These are phyloP conservation scores for Bretziella fagacearum DNA, from an alignment of 2,329 filamentous ascomycete species.

Conservation along the genomic window DNA sequence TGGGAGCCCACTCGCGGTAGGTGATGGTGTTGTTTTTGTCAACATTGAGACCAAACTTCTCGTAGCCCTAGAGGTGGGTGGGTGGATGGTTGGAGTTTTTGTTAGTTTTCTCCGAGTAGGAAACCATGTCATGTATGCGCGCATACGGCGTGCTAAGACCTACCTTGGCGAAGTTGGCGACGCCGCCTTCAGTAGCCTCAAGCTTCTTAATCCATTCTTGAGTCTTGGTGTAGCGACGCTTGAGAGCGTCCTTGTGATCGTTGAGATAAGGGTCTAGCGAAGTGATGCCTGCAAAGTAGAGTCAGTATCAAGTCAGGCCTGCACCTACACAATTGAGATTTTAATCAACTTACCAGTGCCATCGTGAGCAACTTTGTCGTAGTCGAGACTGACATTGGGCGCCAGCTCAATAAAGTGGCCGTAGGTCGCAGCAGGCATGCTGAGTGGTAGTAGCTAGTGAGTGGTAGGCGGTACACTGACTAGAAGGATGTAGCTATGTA, in stretches of 20 bases:
- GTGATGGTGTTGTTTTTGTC: slow-evolving; percentile 65
- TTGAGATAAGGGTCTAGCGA: slow-evolving; percentile 77
- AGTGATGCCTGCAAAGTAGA: slow-evolving; percentile 50
- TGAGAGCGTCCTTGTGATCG: slow-evolving; percentile 65
- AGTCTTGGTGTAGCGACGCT: slow-evolving; percentile 58
- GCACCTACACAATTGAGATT: slow-evolving; percentile 5
- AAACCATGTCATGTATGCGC: neutral
- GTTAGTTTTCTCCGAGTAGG: neutral
- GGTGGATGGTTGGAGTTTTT: no score
- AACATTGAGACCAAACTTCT: slow-evolving; percentile 74
- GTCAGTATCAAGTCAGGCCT: neutral
- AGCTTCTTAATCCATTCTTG: slow-evolving; percentile 78
- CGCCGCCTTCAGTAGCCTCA: slow-evolving; percentile 65
- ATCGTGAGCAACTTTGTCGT: slow-evolving; percentile 36
- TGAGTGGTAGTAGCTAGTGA: neutral
- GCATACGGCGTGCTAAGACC: slow-evolving; percentile 1
- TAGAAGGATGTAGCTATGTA: slow-evolving; percentile 3
- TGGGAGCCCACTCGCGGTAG: slow-evolving; percentile 95
- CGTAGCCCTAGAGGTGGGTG: slow-evolving; percentile 45
- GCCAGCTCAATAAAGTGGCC: slow-evolving; percentile 12
- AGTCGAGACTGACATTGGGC: slow-evolving; percentile 14
- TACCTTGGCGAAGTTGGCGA: slow-evolving; percentile 82
- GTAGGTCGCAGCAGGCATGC: slow-evolving; percentile 11
- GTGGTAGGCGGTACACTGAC: neutral
- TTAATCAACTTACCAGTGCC: slow-evolving; percentile 44